phyloP scores from a whole-genome alignment of 1,284 basidiomycete genomes.

The Rhizopogon parksii region DNA sequence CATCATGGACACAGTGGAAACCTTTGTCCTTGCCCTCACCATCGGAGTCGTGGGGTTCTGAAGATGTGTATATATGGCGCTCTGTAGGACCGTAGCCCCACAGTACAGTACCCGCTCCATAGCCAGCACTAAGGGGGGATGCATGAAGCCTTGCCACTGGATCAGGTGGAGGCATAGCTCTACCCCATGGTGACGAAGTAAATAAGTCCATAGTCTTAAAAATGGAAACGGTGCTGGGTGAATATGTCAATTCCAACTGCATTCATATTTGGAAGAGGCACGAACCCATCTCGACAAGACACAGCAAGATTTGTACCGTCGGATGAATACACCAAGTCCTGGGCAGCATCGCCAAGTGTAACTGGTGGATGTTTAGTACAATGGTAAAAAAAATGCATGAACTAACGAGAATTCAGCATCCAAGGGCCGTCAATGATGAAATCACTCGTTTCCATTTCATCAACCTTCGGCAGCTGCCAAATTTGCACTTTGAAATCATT shows the following conservation, averaged over 20 bases:
- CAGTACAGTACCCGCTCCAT: constrained; percentile 39
- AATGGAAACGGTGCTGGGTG: constrained; percentile 14
- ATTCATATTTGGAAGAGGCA: not conserved
- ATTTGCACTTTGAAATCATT: constrained; percentile 20
- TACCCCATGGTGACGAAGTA: constrained; percentile 3
- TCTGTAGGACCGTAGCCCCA: constrained; percentile 46
- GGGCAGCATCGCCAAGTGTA: constrained; percentile 18
- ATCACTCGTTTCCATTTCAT: constrained; percentile 7
- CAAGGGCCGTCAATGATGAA: constrained; percentile 6
- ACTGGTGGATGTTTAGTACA: constrained; percentile 16
- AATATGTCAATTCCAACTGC: not conserved
- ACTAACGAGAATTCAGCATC: constrained; percentile 15
- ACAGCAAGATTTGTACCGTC: constrained; percentile 23
- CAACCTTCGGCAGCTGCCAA: constrained; percentile 24
- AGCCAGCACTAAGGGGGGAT: constrained; percentile 19
- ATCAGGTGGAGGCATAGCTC: constrained; percentile 15
- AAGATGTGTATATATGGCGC: constrained; percentile 48
- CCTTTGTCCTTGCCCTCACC: constrained; percentile 28
- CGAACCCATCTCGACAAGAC: constrained; percentile 29
- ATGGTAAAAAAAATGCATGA: not conserved
- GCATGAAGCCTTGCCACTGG: constrained; percentile 10
- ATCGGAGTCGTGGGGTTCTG: constrained; percentile 36
- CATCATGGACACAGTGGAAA: constrained; percentile 47
- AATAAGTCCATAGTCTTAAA: constrained; percentile 19
- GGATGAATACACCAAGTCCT: constrained; percentile 26